These are phyloP conservation scores for Coemansia sp. DNA, from an alignment of 192 early-diverging fungal species.

Conservation along the genomic window DNA sequence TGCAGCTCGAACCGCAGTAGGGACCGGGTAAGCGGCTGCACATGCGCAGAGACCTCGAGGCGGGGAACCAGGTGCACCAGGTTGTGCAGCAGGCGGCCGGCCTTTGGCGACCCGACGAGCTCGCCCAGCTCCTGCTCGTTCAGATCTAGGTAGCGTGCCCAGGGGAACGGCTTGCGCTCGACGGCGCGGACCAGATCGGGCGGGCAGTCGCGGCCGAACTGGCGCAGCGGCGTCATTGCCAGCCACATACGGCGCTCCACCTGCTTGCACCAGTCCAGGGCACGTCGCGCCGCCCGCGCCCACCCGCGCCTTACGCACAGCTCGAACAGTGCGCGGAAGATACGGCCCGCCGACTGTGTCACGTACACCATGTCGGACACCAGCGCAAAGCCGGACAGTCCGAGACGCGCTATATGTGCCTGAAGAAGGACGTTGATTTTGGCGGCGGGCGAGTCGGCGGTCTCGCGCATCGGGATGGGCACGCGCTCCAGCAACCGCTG, in stretches of 20 bases:
- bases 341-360: slow-evolving; percentile 90
- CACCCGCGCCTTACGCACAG: slow-evolving; percentile 92
- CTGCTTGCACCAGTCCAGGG: slow-evolving; percentile 95
- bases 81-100: slow-evolving; percentile 87
- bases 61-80: slow-evolving; percentile 93
- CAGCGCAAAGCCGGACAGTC: slow-evolving; percentile 90
- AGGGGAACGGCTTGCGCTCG: slow-evolving; percentile 92
- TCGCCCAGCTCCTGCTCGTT: slow-evolving; percentile 92
- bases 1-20: slow-evolving; percentile 89
- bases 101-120: slow-evolving; percentile 79
- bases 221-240: slow-evolving; percentile 93
- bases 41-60: slow-evolving; percentile 83
- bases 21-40: slow-evolving; percentile 91
- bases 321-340: slow-evolving; percentile 96
- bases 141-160: slow-evolving; percentile 94
- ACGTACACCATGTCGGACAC: slow-evolving; percentile 99
- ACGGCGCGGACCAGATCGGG: slow-evolving; percentile 80
- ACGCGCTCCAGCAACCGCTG: slow-evolving; percentile 87
- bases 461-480: slow-evolving; percentile 91
- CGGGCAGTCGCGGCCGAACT: slow-evolving; percentile 71
- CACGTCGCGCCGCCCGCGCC: slow-evolving; percentile 85
- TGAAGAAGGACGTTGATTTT: slow-evolving; percentile 96
- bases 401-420: slow-evolving; percentile 92
- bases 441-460: slow-evolving; percentile 83
- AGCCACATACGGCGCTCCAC: slow-evolving; percentile 93